Evolutionary conservation across 768 basidiomycete genomes (phyloP), one percentile per base, ranked within the genome.

Genomic region (Trametes punicea): DNA sequence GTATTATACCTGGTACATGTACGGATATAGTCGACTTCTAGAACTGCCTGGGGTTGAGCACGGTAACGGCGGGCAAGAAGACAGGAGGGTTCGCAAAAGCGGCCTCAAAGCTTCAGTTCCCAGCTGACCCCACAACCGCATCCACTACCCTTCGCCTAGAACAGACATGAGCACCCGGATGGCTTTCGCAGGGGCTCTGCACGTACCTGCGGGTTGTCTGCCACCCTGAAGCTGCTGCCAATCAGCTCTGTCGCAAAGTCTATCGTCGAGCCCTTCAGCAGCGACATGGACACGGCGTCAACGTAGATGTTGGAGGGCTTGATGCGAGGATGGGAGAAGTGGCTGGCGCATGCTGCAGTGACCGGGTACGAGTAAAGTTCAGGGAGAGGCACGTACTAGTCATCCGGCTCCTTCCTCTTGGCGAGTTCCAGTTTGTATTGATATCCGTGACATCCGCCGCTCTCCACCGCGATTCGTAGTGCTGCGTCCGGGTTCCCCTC

Each of bases 101-200:
- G 3, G 18, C 0, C 11, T 51, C 39, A 75, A 18, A 68, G 60
- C 67, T 91, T 90, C 54, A 92, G 75, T 67, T 95, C 93, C 94
- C 93, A 97, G 67, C 93, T 95, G 20, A 98, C 86, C 15, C 96
- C 96, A 65, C 96, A 99, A 1, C 96, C 95, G 60, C 96, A 98
- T 0, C 91, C 91, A 41, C 81, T 83, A 2, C 92, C 92, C 62
- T 92, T 87, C 0, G 95, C 88, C 70, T 92, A 44, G 4, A 31
- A 13, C 4, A 48, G 13, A 27, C n/a, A 20, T 31, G 11, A 21
- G 3, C 3, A 18, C 15, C 23, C 3, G 33, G 26, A 9, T 23
- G 42, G 15, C 5, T 15, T 31, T 13, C 21, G n/a, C 6, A 15
- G 20, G 16, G 25, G 40, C 15, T 4, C 10, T 15, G n/a, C 2